Percentiles rank a stretch among this genome's conserved stretches.
Conservation (phyloP, 768 basidiomycete species). For the Mycena leptocephala region DNA sequence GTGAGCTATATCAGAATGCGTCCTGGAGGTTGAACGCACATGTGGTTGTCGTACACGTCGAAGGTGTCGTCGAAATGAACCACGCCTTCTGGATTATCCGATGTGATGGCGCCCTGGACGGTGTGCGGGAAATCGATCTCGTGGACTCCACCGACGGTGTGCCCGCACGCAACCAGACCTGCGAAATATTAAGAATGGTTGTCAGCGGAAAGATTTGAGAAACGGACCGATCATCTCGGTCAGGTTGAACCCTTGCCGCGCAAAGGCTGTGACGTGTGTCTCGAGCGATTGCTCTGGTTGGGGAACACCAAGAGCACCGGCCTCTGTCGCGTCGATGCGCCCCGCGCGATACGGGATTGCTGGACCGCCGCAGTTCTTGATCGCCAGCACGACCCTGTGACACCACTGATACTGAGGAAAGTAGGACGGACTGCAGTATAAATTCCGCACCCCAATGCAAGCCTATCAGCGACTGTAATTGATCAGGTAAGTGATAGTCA, state of each 20-base stretch:
- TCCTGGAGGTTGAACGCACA: background rate
- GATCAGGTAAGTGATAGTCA: background rate
- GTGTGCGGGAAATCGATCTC: slow-evolving; percentile 11
- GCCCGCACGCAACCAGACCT: slow-evolving; percentile 26
- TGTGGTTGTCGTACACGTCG: slow-evolving; percentile 19
- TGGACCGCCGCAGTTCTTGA: slow-evolving; percentile 24
- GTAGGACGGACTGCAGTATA: background rate
- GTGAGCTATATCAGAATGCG: background rate
- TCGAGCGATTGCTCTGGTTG: slow-evolving; percentile 15
- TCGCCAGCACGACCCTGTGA: slow-evolving; percentile 9
- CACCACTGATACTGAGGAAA: background rate
- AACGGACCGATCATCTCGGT: slow-evolving; percentile 26
- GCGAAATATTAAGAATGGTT: background rate
- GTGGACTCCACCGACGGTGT: slow-evolving; percentile 9
- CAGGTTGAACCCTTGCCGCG: slow-evolving; percentile 18
- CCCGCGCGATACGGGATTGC: slow-evolving; percentile 22
- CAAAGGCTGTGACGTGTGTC: slow-evolving; percentile 6
- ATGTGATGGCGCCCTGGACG: background rate
- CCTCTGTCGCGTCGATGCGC: slow-evolving; percentile 24
- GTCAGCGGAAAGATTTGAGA: background rate
- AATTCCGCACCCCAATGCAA: slow-evolving; percentile 4
- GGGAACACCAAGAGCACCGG: slow-evolving; percentile 11
- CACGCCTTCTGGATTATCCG: slow-evolving; percentile 18
- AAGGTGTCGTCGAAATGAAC: slow-evolving; percentile 26
- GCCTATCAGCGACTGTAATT: background rate